phyloP scores from a whole-genome alignment of 2,329 filamentous ascomycete genomes.

The Biscogniauxia sp. region DNA sequence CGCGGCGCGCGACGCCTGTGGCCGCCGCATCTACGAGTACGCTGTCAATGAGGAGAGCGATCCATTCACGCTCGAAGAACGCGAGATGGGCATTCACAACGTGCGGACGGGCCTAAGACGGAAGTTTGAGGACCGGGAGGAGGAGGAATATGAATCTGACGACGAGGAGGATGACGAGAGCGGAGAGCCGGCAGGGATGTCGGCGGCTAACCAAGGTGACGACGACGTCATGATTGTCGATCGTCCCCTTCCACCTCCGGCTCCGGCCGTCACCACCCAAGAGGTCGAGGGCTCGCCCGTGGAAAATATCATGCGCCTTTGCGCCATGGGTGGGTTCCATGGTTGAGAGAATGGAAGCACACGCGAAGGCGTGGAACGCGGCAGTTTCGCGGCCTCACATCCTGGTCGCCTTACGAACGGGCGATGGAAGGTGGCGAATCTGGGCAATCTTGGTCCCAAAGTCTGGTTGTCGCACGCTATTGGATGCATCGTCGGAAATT shows the following conservation, averaged over 20 bases:
- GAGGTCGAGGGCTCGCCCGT: constrained; percentile 25
- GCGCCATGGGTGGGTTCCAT: constrained; percentile 19
- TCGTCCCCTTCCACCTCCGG: constrained; percentile 28
- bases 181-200: constrained; percentile 3
- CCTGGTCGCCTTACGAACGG: neutral
- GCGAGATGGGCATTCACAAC: constrained; percentile 61
- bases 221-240: constrained; percentile 34
- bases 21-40: constrained; percentile 36
- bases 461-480: neutral
- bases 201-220: constrained; percentile 12
- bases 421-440: neutral
- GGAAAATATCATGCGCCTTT: constrained; percentile 27
- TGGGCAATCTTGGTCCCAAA: neutral
- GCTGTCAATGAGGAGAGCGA: constrained; percentile 52
- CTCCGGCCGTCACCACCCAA: constrained; percentile 24
- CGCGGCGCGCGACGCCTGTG: constrained; percentile 32
- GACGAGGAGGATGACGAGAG: constrained; percentile 47
- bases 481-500: neutral
- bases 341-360: constrained; percentile 1
- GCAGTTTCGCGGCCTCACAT: neutral
- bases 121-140: constrained; percentile 55
- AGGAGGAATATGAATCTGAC: constrained; percentile 53
- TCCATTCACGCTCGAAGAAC: constrained; percentile 70
- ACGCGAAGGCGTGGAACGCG: neutral
- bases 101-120: constrained; percentile 69